A percentile compares a stretch with the other conserved stretches of the same genome.
phyloP scores from a whole-genome alignment of 306 rosid species.

The Lupinus albus region DNA sequence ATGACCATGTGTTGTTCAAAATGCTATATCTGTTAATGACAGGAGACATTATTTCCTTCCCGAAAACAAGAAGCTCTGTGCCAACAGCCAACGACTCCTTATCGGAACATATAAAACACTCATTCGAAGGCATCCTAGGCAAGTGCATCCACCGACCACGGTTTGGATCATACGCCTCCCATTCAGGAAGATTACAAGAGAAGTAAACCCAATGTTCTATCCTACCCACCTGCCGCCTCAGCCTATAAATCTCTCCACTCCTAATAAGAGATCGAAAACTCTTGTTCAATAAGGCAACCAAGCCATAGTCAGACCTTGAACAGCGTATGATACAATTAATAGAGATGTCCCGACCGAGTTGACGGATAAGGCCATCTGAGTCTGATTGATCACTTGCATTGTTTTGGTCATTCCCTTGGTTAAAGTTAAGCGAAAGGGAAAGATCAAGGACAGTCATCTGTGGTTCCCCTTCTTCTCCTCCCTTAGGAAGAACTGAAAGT shows the following conservation, averaged over 20 bases:
- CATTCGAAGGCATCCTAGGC: slow-evolving; percentile 68
- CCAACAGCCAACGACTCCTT: slow-evolving; percentile 88
- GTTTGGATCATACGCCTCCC: slow-evolving; percentile 78
- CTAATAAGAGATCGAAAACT: slow-evolving; percentile 60
- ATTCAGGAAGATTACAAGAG: slow-evolving; percentile 71
- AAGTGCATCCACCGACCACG: slow-evolving; percentile 59
- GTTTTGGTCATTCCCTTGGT: slow-evolving; percentile 41
- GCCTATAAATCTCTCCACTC: slow-evolving; percentile 60
- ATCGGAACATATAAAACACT: slow-evolving; percentile 68
- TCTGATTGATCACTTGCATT: slow-evolving; percentile 50
- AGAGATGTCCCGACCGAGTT: slow-evolving; percentile 69
- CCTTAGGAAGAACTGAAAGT: slow-evolving; percentile 43
- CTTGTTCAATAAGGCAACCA: slow-evolving; percentile 56
- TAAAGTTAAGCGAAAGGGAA: slow-evolving; percentile 30
- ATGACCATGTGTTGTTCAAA: slow-evolving; percentile 65
- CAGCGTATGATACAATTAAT: slow-evolving; percentile 61
- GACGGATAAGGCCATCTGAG: slow-evolving; percentile 51
- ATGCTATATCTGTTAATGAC: slow-evolving; percentile 70
- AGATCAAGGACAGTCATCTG: slow-evolving; percentile 35
- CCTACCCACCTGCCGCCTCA: slow-evolving; percentile 60
- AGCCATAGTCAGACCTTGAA: slow-evolving; percentile 71
- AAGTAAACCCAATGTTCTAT: slow-evolving; percentile 80
- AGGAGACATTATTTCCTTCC: slow-evolving; percentile 61
- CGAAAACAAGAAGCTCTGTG: slow-evolving; percentile 79
- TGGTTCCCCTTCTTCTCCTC: slow-evolving; percentile 36